Base-by-base conservation (phyloP, 169 alveolate genomes). In the Plasmodium coatneyi region DNA sequence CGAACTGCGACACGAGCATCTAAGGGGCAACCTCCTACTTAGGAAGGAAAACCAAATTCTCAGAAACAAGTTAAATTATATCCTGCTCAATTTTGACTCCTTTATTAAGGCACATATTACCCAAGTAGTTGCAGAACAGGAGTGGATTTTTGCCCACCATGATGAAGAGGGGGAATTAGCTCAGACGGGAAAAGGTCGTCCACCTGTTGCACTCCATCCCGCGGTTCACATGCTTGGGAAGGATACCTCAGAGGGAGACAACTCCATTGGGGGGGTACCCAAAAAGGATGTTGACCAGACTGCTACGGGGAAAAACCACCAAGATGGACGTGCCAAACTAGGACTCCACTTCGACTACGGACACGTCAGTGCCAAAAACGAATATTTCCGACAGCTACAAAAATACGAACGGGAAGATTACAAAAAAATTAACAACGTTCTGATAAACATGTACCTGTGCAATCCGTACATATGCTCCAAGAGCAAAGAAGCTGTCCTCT, bases 41-140 rank as follows among this genome's bases (percentile, higher is more conserved):
- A 91, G 74, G 83, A 80, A 91, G 43, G 95, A 91, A 49, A 91
- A 91, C 60, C 25, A n/a, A 10, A 22, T 91, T 49, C 60, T 91
- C 36, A 91, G 82, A 78, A 91, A 91, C 12, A 91, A 91, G 74
- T 78, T 91, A 91, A 91, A 91, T 81, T 91, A 80, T 36, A 91
- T 91, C 56, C 36, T 80, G 3, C 56, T 91, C 7, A 91, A 91
- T 71, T 80, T 82, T 4, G 95, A 82, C 22, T 28, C 82, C 3
- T 91, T 91, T 41, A 81, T 91, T 66, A 71, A 82, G 19, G 71
- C 95, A 5, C 78, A 91, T 71, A 52, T 91, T 46, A 16, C 39
- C 30, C 25, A 34, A 46, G 19, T 81, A 14, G 54, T 46, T 46
- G 34, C 86, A 25, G 32, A 72, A n/a, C 56, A 80, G 36, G 39